Percentiles rank a stretch among this genome's conserved stretches.
Evolutionary conservation across 805 yeast genomes (phyloP).

Genomic region (Ogataea corticis): DNA sequence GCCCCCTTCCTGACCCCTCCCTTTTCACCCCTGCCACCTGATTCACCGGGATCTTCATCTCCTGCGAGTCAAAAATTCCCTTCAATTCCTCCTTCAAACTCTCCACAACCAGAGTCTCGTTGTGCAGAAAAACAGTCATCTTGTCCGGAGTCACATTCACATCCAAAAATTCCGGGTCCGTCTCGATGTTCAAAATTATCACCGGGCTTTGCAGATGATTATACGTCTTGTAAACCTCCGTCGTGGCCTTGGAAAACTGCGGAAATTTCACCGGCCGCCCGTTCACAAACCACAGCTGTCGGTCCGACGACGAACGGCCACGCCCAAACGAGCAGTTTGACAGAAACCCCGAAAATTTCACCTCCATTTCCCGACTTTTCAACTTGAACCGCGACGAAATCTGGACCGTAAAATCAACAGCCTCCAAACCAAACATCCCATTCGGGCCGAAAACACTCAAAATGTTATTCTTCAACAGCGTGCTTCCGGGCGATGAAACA

Average conservation of each 20-base stretch:
- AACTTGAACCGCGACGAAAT: conserved; percentile 33
- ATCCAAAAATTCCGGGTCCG: conserved; percentile 61
- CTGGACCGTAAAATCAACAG: conserved; percentile 45
- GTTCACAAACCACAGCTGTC: conserved; percentile 77
- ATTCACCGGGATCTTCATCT: conserved; percentile 28
- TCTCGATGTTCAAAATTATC: conserved; percentile 57
- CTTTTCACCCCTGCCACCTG: background rate
- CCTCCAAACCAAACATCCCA: conserved; percentile 57
- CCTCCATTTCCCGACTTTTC: conserved; percentile 31
- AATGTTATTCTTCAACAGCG: conserved; percentile 54
- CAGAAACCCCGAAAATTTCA: conserved; percentile 57
- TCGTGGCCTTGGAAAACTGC: conserved; percentile 55
- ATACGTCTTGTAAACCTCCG: conserved; percentile 70
- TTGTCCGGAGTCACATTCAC: conserved; percentile 93
- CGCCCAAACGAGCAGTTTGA: conserved; percentile 80
- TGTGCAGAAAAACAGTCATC: conserved; percentile 64
- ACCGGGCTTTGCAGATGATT: conserved; percentile 76
- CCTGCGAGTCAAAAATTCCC: conserved; percentile 43
- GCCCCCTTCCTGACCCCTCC: background rate
- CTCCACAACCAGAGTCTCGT: conserved; percentile 62
- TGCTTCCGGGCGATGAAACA: conserved; percentile 57
- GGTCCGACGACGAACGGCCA: conserved; percentile 69
- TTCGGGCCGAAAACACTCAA: conserved; percentile 70
- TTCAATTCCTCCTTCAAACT: conserved; percentile 51
- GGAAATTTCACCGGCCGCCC: conserved; percentile 69